Base-by-base conservation (phyloP, 305 asterid species). In the Plantago rigida region DNA sequence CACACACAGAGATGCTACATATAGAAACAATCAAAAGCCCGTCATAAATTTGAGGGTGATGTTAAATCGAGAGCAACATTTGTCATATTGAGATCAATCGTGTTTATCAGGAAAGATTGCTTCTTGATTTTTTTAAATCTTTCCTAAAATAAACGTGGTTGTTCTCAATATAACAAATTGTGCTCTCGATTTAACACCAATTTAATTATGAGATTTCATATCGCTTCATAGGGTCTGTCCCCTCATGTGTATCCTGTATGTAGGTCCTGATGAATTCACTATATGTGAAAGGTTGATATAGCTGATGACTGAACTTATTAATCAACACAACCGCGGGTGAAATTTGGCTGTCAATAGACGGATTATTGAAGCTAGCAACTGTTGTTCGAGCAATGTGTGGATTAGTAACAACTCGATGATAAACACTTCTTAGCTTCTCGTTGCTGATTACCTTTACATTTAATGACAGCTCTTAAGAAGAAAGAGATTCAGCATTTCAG, bases 321-420 rank as follows among this genome's bases (percentile, higher is more conserved):
- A 54, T 42, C 50, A 61, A 17, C 1, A 8, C 47, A 5, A 29
- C 51, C 4, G 71, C 74, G 0, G 78, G 72, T 29, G 57, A n/a
- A 13, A 70, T 29, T 26, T 47, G 28, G 47, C 67, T 13, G 22
- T 62, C 51, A 8, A 2, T 14, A 28, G 66, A 41, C 4, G 71
- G 76, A 31, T 44, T 11, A 3, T 47, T 46, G 26, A 77, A 69
- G 31, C 66, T 59, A 9, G 62, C 71, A 44, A 76, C 5, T 47
- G 61, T 65, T 63, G 75, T 66, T 41, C 81, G 47, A 1, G 66
- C 64, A 12, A 50, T 46, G 5, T 10, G 39, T 62, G 71, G 36
- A 62, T 73, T 72, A 1, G 75, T 72, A 31, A 71, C 69, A 5
- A 56, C 76, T 31, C 73, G 61, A 51, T 76, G 81, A 53, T 45